A percentile compares a stretch with the other conserved stretches of the same genome.
Evolutionary conservation across 208 protist species (phyloP).

Genomic region (Acanthamoeba triangularis): DNA sequence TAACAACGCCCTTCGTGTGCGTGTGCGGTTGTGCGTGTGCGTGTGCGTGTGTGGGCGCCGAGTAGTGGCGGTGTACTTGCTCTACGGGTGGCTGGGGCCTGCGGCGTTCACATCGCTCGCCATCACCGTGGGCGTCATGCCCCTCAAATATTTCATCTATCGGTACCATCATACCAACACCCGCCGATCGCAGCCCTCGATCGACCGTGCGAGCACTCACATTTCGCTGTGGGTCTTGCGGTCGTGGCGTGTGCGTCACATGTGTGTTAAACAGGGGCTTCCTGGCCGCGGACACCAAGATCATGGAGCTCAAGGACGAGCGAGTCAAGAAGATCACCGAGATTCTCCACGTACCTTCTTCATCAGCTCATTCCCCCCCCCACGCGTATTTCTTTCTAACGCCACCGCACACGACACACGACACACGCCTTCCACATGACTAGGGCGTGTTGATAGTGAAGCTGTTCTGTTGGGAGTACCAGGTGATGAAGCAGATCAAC

Average conservation of each 20-base stretch:
- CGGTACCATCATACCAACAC: neutral
- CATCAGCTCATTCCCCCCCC: too few species aligned
- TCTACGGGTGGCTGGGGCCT: slow-evolving; percentile 8
- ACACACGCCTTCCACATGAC: too few species aligned
- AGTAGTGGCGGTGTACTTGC: neutral
- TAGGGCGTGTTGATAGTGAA: slow-evolving; percentile 8
- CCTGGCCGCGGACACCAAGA: neutral
- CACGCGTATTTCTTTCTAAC: too few species aligned
- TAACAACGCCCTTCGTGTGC: too few species aligned
- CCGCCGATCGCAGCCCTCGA: neutral
- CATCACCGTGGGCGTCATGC: neutral
- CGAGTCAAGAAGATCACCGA: slow-evolving; percentile 11
- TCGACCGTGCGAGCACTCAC: neutral
- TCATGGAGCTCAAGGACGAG: slow-evolving; percentile 36
- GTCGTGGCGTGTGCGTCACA: too few species aligned
- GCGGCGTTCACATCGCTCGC: neutral
- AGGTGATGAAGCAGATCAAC: slow-evolving; percentile 12
- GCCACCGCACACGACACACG: too few species aligned
- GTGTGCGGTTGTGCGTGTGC: too few species aligned
- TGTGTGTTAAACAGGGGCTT: neutral
- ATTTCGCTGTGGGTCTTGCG: too few species aligned
- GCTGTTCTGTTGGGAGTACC: slow-evolving; percentile 15
- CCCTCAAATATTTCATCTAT: neutral
- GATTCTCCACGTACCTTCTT: neutral
- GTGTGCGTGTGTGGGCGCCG: too few species aligned